Evolutionary conservation across 768 basidiomycete genomes (phyloP).

Genomic region (Mycena capillaripes): DNA sequence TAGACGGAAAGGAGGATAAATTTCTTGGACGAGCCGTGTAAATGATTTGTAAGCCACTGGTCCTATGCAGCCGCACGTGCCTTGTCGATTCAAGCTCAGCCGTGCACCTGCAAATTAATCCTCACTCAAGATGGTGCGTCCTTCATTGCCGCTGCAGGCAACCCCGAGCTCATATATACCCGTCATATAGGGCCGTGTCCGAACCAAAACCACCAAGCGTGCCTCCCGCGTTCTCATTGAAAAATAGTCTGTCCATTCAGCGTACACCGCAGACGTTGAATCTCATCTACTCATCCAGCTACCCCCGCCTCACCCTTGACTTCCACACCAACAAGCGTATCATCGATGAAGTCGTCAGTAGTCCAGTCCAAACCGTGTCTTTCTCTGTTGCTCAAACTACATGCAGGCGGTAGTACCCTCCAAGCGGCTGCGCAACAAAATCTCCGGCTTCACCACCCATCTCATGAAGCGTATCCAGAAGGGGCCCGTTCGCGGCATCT

Average conservation of each 20-base stretch:
- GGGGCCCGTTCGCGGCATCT: conserved; percentile 98
- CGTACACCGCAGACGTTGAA: conserved; percentile 6
- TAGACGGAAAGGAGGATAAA: conserved; percentile 14
- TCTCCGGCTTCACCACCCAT: conserved; percentile 99
- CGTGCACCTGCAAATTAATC: conserved; percentile 18
- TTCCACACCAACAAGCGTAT: conserved; percentile 99
- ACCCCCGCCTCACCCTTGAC: conserved; percentile 98
- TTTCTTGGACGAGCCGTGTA: conserved; percentile 5
- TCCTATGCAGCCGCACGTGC: neutral
- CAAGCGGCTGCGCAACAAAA: conserved; percentile 99
- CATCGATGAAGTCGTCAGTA: conserved; percentile 94
- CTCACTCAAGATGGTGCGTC: conserved; percentile 37
- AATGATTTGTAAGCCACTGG: neutral
- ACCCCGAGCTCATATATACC: conserved; percentile 6
- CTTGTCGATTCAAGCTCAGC: neutral
- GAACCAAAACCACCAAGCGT: conserved; percentile 99
- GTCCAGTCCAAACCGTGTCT: too few species aligned
- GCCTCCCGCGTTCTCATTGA: conserved; percentile 99
- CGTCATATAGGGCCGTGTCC: conserved; percentile 89
- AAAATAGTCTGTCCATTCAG: conserved; percentile 84
- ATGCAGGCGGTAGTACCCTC: conserved; percentile 92
- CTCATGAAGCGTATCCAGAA: conserved; percentile 99
- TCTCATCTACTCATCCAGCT: conserved; percentile 63
- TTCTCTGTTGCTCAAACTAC: conserved; percentile 5
- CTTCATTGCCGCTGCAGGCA: conserved; percentile 12